Evolutionary conservation across 345 rosid genomes (phyloP).

Genomic region (Citrus unshiu): DNA sequence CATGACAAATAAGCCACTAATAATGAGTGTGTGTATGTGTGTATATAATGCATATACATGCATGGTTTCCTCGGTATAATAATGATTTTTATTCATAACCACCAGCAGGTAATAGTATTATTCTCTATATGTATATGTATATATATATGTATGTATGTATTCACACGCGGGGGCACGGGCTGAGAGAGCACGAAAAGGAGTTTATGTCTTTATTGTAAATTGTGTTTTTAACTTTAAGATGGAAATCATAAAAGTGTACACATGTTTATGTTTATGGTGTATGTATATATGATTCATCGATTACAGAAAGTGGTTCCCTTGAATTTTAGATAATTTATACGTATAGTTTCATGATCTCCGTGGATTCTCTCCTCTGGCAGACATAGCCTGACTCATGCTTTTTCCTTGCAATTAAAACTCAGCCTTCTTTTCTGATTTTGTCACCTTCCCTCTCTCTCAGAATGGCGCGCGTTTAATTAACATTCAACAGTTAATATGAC

Average conservation of each 20-base stretch:
- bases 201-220: background rate
- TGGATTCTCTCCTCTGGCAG: constrained; percentile 15
- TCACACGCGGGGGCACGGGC: too few species aligned
- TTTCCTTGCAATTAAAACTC: background rate
- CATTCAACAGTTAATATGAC: background rate
- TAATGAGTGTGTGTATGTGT: too few species aligned
- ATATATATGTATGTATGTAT: too few species aligned
- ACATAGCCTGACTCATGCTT: constrained; percentile 6
- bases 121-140: too few species aligned
- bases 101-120: too few species aligned
- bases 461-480: background rate
- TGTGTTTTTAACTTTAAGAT: background rate
- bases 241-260: background rate
- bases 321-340: background rate
- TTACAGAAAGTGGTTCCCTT: constrained; percentile 1
- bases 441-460: background rate
- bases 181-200: background rate
- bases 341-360: constrained; percentile 1
- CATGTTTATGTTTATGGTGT: background rate
- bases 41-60: too few species aligned
- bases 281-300: constrained; percentile 3
- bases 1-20: background rate
- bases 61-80: too few species aligned
- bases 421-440: constrained; percentile 9
- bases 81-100: too few species aligned